Conservation (phyloP, 345 rosid genomes). For the Erucastrum elatum region DNA sequence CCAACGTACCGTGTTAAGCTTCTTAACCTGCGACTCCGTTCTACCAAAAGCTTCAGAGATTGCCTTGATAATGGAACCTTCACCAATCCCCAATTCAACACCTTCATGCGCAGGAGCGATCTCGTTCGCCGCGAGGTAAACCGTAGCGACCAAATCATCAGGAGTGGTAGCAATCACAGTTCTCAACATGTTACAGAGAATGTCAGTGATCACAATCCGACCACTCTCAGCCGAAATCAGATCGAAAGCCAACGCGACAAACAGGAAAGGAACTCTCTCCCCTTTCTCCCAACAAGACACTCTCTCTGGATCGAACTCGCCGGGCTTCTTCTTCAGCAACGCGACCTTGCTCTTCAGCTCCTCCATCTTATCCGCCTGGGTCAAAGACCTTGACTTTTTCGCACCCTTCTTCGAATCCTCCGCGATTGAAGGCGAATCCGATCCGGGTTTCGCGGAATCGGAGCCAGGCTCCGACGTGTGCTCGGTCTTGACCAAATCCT, state of each 20-base stretch:
- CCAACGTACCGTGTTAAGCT: slow-evolving; percentile 59
- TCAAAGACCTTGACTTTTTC: slow-evolving; percentile 39
- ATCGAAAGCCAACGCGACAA: slow-evolving; percentile 69
- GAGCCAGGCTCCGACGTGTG: neutral
- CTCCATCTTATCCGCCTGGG: slow-evolving; percentile 36
- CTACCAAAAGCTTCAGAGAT: slow-evolving; percentile 87
- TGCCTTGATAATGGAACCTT: slow-evolving; percentile 72
- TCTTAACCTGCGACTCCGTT: slow-evolving; percentile 68
- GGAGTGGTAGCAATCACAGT: slow-evolving; percentile 77
- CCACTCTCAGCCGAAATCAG: slow-evolving; percentile 68
- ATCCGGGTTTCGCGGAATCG: slow-evolving; percentile 29
- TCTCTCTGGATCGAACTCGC: slow-evolving; percentile 57
- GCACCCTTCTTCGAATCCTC: slow-evolving; percentile 26
- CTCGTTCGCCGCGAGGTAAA: slow-evolving; percentile 72
- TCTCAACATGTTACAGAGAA: slow-evolving; percentile 79
- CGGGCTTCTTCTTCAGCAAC: slow-evolving; percentile 64
- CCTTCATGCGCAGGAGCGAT: slow-evolving; percentile 93
- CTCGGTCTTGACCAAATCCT: slow-evolving; percentile 21
- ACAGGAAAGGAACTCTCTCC: slow-evolving; percentile 80
- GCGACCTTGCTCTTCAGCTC: slow-evolving; percentile 62
- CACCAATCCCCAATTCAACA: slow-evolving; percentile 89
- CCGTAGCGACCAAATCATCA: slow-evolving; percentile 67
- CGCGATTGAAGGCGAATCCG: slow-evolving; percentile 10
- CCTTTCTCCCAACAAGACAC: slow-evolving; percentile 68
- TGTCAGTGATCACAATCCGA: slow-evolving; percentile 83